Evolutionary conservation across 805 yeast species (phyloP).

Genomic region (Pichia californica): DNA sequence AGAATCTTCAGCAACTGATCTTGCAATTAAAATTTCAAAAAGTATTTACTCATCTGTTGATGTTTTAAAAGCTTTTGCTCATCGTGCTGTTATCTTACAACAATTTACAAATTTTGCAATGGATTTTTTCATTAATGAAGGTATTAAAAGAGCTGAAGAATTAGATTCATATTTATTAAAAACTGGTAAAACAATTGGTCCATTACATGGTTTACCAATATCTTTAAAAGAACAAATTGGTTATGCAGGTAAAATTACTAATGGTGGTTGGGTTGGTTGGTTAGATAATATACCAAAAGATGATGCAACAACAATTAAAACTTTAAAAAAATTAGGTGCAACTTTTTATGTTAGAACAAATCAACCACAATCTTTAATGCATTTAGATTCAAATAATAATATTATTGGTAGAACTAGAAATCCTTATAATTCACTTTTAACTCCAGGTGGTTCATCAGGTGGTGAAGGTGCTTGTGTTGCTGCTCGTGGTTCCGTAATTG

Average conservation of each 20-base stretch:
- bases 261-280: constrained; percentile 52
- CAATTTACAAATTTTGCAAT: constrained; percentile 49
- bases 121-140: constrained; percentile 57
- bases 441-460: constrained; percentile 70
- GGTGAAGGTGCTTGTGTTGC: constrained; percentile 65
- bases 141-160: constrained; percentile 47
- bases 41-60: constrained; percentile 44
- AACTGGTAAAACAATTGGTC: constrained; percentile 53
- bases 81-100: constrained; percentile 58
- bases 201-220: constrained; percentile 64
- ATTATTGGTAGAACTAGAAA: constrained; percentile 55
- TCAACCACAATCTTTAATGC: constrained; percentile 68
- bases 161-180: constrained; percentile 45
- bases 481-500: constrained; percentile 54
- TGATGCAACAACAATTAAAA: constrained; percentile 42
- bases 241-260: constrained; percentile 47
- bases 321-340: constrained; percentile 48
- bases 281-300: constrained; percentile 41
- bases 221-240: constrained; percentile 63
- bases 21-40: constrained; percentile 38
- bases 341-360: constrained; percentile 59
- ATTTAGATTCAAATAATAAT: constrained; percentile 55
- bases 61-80: constrained; percentile 57
- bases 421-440: constrained; percentile 48
- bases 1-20: constrained; percentile 35